Evolutionary conservation across 2,329 filamentous ascomycete genomes (phyloP), one percentile per base, ranked within the genome.

Genomic region (Sporothrix brasiliensis): DNA sequence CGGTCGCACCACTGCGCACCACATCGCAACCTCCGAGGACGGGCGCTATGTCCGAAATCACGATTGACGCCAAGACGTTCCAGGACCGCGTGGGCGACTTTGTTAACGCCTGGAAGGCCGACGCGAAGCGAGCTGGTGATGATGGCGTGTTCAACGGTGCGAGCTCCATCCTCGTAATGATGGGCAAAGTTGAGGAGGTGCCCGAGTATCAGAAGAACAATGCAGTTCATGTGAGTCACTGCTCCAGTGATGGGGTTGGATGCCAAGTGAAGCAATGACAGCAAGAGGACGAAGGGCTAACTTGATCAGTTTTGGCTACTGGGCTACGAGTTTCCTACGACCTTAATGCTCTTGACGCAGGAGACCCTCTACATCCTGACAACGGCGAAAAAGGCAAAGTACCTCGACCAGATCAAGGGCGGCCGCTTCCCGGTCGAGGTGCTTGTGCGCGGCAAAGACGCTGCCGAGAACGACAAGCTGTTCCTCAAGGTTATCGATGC

Each of bases 291-390:
- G 30, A 60, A 53, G 14, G 49, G 39, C 61, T 71, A 44, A 69
- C 67, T 19, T n/a, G 30, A 68, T 21, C 80, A 97, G 94, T 97
- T 98, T 81, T 99, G 96, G 96, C 86, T 99, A 69, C 88, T 99
- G 73, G 95, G 95, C 77, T 99, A 99, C 84, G 95, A 99, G 80
- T 99, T 99, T 78, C 95, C 95, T 47, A 94, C 94, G 52, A 99
- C 95, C 0, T 85, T 99, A 74, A 93, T 99, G 85, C 86, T 99
- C 68, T 89, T 99, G 79, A 98, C 94, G 1, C 83, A 90, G 72
- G 95, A 98, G 73, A 89, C 89, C 61, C 85, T 98, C 76, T 96
- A 95, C 81, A 91, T 98, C 72, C 89, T 99, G 74, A 99, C 95
- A 7, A 99, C 95, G 6, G 91, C 92, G 71, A 99, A 99, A 83